Evolutionary conservation across 495 filamentous ascomycete species (phyloP), one percentile per base, ranked within the genome.

Genomic region (Daldinia loculata): DNA sequence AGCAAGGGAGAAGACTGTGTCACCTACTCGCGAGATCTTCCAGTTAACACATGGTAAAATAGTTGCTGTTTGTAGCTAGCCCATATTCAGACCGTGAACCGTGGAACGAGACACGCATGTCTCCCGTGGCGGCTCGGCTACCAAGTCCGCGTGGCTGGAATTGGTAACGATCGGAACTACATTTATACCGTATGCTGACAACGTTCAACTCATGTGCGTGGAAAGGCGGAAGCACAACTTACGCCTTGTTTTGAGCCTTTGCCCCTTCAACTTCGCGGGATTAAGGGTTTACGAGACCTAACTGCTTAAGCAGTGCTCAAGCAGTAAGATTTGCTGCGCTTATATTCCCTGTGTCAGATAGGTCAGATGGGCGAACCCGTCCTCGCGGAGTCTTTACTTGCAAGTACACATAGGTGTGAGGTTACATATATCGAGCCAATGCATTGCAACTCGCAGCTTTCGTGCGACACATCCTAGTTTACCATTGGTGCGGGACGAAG

Each of bases 101-200:
- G 27, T 73, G 66, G 61, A 61, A 48, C 63, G 51, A 72, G 65
- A 72, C 66, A 73, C 56, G 53, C 70, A 69, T 69, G 51, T 69
- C 62, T 73, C 70, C 56, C 70, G 66, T 69, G 70, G 70, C 61
- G 66, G 66, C 61, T 69, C 70, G 57, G 70, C 62, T 69, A 29
- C 62, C 65, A 66, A 43, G 57, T 30, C 62, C 57, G 62, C 62
- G 61, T 62, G 30, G 39, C 69, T 66, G 39, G 57, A 58, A 66
- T 19, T 17, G 66, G 61, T 30, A 73, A 64, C 52, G 59, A 62
- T 66, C 52, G 36, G 36, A 55, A 15, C 29, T 15, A 50, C 22
- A 45, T 59, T 22, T 63, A 61, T 62, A 56, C 30, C 30, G 56
- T 62, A 22, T 50, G 63, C 69, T 67, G 69, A 65, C 64, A 61